Conservation (phyloP, 768 basidiomycete species). For the Pleurotus cornucopiae region DNA sequence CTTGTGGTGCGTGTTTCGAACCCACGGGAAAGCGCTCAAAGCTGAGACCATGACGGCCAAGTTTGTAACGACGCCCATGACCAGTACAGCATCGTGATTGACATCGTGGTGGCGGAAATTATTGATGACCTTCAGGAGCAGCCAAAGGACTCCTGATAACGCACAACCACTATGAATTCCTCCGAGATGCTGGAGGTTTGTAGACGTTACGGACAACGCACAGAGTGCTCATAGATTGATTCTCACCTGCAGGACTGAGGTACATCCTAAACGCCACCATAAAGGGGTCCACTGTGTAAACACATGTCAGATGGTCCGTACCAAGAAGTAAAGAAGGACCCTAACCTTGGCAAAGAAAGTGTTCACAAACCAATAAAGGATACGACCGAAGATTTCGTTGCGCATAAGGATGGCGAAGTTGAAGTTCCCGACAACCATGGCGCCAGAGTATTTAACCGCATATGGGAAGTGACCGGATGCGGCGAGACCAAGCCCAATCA, state of each 20-base stretch:
- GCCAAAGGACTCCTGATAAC: slow-evolving; percentile 65
- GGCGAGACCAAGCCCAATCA: slow-evolving; percentile 58
- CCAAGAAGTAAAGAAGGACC: not conserved
- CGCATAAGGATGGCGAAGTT: slow-evolving; percentile 71
- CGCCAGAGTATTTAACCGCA: slow-evolving; percentile 53
- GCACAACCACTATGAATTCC: slow-evolving; percentile 80
- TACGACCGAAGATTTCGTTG: slow-evolving; percentile 73
- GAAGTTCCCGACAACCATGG: slow-evolving; percentile 68
- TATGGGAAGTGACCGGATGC: slow-evolving; percentile 66
- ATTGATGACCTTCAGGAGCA: slow-evolving; percentile 57
- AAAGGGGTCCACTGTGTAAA: slow-evolving; percentile 38
- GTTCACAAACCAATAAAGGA: slow-evolving; percentile 63
- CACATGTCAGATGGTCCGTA: slow-evolving; percentile 9
- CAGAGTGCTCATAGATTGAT: not conserved
- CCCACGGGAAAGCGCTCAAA: slow-evolving; percentile 71
- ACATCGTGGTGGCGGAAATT: slow-evolving; percentile 46
- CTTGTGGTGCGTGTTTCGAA: slow-evolving; percentile 81
- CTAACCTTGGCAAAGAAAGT: slow-evolving; percentile 65
- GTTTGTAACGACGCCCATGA: slow-evolving; percentile 58
- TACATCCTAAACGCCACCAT: slow-evolving; percentile 63
- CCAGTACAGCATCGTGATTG: slow-evolving; percentile 53
- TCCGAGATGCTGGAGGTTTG: slow-evolving; percentile 55
- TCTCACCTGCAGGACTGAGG: slow-evolving; percentile 64
- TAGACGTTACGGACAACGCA: slow-evolving; percentile 9
- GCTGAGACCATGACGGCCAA: slow-evolving; percentile 55